Evolutionary conservation across 2,329 filamentous ascomycete species (phyloP), one percentile per base, ranked within the genome.

Genomic region (Calcarisporium arbuscula): DNA sequence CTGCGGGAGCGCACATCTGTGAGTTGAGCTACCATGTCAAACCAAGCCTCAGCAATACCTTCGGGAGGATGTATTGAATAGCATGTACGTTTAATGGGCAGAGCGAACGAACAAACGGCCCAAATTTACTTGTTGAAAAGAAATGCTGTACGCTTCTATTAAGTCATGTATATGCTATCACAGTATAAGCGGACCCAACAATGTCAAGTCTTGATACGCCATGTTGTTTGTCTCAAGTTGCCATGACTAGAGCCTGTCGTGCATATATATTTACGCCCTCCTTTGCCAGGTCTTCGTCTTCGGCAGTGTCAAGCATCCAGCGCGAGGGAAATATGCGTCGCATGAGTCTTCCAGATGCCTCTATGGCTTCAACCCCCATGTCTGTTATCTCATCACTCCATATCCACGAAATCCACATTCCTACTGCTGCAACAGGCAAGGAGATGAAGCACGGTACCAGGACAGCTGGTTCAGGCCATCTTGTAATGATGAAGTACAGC

Each of bases 401-500:
- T 10, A 43, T 29, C 15, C 35, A 49, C 0, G 40, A 12, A 10
- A 18, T 16, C 5, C 27, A 34, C 21, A 42, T 35, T 1, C 50
- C 45, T 1, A 27, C 15, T 0, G 23, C 41, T 0, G 50, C 37
- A 3, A 51, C 1, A 0, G 33, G 32, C 8, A 54, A 20, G 1
- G 40, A 35, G 0, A 51, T 16, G 14, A 54, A 54, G 35, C 51
- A 52, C 7, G 51, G 48, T 3, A 39, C 40, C 17, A 54, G 30
- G 9, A 52, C 49, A 2, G 36, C 38, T 8, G 39, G 37, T 10
- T 54, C 49, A 4, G 49, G 49, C 51, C 51, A 54, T 8, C 48
- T 34, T 11, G 45, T 49, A 19, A 54, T 32, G 34, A 54, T 49
- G 20, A 52, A 54, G 35, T 52, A 54, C 5, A 52, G 15, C 2